Evolutionary conservation across 1,139 yeast species (phyloP), one percentile per base, ranked within the genome.

Genomic region (Casaregolazyma suthepensis): DNA sequence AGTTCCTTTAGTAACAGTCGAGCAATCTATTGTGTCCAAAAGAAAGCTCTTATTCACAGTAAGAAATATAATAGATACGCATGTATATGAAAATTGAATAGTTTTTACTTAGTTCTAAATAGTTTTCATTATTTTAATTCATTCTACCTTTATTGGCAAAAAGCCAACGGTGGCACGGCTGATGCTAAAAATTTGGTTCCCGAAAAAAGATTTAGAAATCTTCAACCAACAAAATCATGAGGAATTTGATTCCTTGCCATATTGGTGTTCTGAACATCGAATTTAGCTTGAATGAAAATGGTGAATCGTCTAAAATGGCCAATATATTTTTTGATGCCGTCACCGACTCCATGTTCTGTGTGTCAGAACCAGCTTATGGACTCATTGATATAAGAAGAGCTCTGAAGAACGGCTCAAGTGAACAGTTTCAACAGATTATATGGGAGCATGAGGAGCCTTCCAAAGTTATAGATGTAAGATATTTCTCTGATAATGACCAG

Each of bases 271-370:
- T 49, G 17, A 35, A 26, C 12, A 17, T 49, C 13, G 26, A 44
- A 9, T 42, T 20, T 18, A 44, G 37, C 13, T 22, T 49, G 15
- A 44, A 35, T 44, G 52, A 49, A 23, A 46, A 49, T 17, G 52
- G 52, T 1, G 22, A 35, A 12, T 44, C 31, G 17, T 29, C 43
- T 15, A 23, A 22, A n/a, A 44, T 49, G 12, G 47, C 35, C 35
- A 79, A 77, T 48, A 76, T 93, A 2, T 79, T 77, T n/a, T 87
- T 88, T 62, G 96, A 89, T 66, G 77, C 87, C 0, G 80, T 86
- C 26, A 77, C 85, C 12, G 94, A 88, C 66, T 79, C 88, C 55
- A 75, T 89, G 52, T 81, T 94, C 0, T 79, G 84, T 61, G 85
- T 81, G 1, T 73, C 87, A 55, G 80, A 85, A 2, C 82, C 87